phyloP scores from a whole-genome alignment of 352 stramenopile genomes.

The Globisporangium recalcitrans region DNA sequence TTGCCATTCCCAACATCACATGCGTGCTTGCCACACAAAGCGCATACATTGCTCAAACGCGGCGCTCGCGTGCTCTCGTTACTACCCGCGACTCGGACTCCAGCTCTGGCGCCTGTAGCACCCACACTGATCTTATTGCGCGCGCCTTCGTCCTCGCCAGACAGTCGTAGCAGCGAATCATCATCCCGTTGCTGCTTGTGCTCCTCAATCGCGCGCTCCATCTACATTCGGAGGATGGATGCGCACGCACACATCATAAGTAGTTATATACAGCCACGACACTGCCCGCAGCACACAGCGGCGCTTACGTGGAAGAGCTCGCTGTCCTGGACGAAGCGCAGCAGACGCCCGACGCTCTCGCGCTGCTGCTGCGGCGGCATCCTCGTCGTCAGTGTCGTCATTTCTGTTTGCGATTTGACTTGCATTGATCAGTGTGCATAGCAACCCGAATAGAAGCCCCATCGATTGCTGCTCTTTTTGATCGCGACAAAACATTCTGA shows the following conservation, averaged over 20 bases:
- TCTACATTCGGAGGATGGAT: conserved; percentile 15
- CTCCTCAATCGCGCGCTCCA: conserved; percentile 35
- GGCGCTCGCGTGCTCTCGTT: not conserved
- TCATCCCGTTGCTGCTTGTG: too few species aligned
- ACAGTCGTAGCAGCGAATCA: conserved; percentile 20
- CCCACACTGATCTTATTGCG: not conserved
- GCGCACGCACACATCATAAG: not conserved
- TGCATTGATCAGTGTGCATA: not conserved
- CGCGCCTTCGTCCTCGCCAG: not conserved
- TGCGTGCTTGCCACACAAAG: too few species aligned
- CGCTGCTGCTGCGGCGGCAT: conserved; percentile 9
- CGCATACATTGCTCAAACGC: not conserved
- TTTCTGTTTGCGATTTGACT: not conserved
- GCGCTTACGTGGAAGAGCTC: conserved; percentile 38
- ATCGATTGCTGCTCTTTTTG: not conserved
- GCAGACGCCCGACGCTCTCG: conserved; percentile 31
- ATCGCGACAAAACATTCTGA: not conserved
- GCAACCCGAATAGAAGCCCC: conserved; percentile 5
- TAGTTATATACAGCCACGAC: too few species aligned
- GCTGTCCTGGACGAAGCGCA: conserved; percentile 35
- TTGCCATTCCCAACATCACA: too few species aligned
- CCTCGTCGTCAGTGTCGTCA: not conserved
- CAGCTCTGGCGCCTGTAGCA: not conserved
- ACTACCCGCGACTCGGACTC: not conserved
- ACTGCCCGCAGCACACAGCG: too few species aligned